Evolutionary conservation across 2,329 filamentous ascomycete genomes (phyloP), one percentile per base, ranked within the genome.

Genomic region (Talaromyces sp.): DNA sequence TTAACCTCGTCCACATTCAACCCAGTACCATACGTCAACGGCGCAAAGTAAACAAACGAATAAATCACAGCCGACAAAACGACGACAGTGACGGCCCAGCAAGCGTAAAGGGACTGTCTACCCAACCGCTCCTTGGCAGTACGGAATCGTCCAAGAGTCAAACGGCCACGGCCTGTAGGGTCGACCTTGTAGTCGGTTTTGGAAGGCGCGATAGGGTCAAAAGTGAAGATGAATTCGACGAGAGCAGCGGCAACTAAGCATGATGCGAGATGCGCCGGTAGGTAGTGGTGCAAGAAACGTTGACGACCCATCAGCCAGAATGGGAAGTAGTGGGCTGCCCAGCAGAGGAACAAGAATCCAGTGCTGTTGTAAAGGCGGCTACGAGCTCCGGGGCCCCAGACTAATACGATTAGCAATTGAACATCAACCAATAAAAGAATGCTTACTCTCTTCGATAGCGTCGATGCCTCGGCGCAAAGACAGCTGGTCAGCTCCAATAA

Each of bases 251-350:
- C 91, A 25, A 99, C 93, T 43, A 99, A 86, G 33, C 88, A 88
- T 7, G 93, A 97, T 0, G 95, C 94, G 11, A 99, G 85, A 75
- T 99, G 95, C 0, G 95, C 92, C 0, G 95, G 95, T 3, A 99
- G 87, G 76, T 99, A 99, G 80, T 99, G 95, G 79, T 99, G 95
- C 71, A 99, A 80, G 88, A 99, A 99, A 69, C 97, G 89, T 78
- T 99, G 94, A 72, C 94, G 93, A 65, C 94, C 94, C 94, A 99
- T 99, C 69, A 97, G 87, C 82, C 89, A 99, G 84, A 99, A 99
- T 61, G 94, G 94, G 78, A 97, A 88, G 83, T 97, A 99, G 78
- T 99, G 95, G 2, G 93, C 94, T 15, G 92, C 93, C 95, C 95
- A 99, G 64, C 93, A 92, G 65, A 99, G 87, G 87, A 97, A 98